A percentile compares a stretch with the other conserved stretches of the same genome.
Evolutionary conservation across 345 rosid genomes (phyloP).

Genomic region (Dipteronia dyeriana): DNA sequence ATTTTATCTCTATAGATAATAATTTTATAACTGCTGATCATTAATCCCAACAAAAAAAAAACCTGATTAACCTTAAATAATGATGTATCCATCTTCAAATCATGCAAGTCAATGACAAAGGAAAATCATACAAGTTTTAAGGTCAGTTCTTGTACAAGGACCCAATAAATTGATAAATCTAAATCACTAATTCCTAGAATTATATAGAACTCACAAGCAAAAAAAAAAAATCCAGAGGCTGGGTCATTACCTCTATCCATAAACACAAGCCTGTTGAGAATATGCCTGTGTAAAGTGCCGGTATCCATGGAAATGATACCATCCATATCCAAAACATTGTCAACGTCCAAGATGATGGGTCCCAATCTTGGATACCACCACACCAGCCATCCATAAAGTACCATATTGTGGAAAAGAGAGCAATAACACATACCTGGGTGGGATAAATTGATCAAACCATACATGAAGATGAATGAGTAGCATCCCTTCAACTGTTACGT

Average conservation of each 20-base stretch:
- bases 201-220: background rate
- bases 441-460: constrained; percentile 21
- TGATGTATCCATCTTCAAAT: background rate
- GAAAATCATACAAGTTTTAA: background rate
- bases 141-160: background rate
- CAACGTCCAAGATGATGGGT: constrained; percentile 54
- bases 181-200: background rate
- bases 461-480: background rate
- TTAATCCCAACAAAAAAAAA: background rate
- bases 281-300: constrained; percentile 57
- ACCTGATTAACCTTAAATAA: background rate
- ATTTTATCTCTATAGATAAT: background rate
- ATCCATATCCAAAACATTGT: constrained; percentile 43
- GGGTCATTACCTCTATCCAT: constrained; percentile 58
- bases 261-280: constrained; percentile 62
- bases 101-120: background rate
- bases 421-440: constrained; percentile 47
- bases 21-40: background rate
- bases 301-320: constrained; percentile 65
- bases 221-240: background rate
- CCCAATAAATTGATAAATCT: background rate
- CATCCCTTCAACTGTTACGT: background rate
- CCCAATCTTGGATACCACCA: constrained; percentile 27
- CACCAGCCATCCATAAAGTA: constrained; percentile 44
- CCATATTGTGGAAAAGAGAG: constrained; percentile 50